These are phyloP conservation scores for Pyrus bretschneideri DNA, from an alignment of 306 rosid species.

Conservation along the genomic window DNA sequence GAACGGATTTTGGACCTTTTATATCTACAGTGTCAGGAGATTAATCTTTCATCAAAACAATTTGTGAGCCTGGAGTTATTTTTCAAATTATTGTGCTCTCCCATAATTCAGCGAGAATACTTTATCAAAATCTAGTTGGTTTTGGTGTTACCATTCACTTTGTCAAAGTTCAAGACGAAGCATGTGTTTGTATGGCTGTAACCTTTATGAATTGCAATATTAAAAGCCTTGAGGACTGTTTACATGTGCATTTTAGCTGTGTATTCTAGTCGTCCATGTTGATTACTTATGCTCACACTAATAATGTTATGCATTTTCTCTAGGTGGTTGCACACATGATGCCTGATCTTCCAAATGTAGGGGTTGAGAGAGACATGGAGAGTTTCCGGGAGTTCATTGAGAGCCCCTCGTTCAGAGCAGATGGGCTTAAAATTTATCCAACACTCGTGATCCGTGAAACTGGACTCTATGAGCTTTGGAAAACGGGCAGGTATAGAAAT, in stretches of 20 bases:
- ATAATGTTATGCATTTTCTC: conserved; percentile 10
- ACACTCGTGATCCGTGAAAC: conserved; percentile 98
- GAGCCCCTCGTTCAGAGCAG: conserved; percentile 87
- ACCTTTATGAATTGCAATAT: not conserved
- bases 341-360: conserved; percentile 99
- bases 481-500: conserved; percentile 98
- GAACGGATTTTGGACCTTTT: conserved; percentile 8
- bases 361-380: conserved; percentile 98
- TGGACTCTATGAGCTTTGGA: conserved; percentile 98
- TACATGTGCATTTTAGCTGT: not conserved
- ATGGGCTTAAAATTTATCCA: conserved; percentile 96
- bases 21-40: too few species aligned
- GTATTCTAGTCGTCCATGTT: not conserved
- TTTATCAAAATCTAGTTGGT: not conserved
- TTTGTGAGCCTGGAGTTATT: not conserved
- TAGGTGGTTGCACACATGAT: conserved; percentile 99
- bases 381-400: conserved; percentile 92
- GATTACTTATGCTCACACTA: not conserved
- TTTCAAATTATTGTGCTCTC: not conserved
- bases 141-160: too few species aligned
- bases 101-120: not conserved
- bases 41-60: not conserved
- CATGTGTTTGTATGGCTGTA: too few species aligned
- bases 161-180: too few species aligned
- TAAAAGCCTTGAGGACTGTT: not conserved